A percentile compares a stretch with the other conserved stretches of the same genome.
Evolutionary conservation across 208 protist species (phyloP).

Genomic region (Acanthamoeba triangularis): DNA sequence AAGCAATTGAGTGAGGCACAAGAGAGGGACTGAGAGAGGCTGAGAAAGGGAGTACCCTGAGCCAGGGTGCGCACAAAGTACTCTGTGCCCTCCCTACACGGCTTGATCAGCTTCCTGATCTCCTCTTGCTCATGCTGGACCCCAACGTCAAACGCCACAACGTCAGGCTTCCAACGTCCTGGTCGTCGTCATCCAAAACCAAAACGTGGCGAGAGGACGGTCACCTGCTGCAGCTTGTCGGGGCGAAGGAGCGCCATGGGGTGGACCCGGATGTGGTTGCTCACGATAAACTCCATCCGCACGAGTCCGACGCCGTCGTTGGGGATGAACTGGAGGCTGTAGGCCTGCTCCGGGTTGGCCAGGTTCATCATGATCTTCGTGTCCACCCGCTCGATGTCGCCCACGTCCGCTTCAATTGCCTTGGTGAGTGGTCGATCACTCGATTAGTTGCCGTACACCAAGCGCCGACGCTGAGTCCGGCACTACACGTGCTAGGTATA

Average conservation of each 20-base stretch:
- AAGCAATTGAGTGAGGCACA: not conserved
- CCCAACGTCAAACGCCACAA: not conserved
- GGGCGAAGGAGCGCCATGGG: constrained; percentile 75
- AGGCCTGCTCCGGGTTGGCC: constrained; percentile 76
- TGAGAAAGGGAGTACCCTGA: constrained; percentile 2
- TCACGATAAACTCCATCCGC: constrained; percentile 82
- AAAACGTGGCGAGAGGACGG: not conserved
- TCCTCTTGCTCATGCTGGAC: constrained; percentile 58
- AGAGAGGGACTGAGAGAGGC: not conserved
- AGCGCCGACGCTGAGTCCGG: not conserved
- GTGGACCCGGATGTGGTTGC: constrained; percentile 76
- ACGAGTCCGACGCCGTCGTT: constrained; percentile 78
- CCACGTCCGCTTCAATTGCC: constrained; percentile 34
- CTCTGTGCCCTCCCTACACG: not conserved
- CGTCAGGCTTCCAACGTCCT: too few relatives aligned
- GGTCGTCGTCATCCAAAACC: too few relatives aligned
- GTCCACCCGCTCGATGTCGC: constrained; percentile 10
- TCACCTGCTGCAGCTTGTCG: constrained; percentile 57
- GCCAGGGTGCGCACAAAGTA: constrained; percentile 67
- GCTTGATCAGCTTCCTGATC: constrained; percentile 60
- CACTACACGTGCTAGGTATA: not conserved
- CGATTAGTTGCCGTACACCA: too few relatives aligned
- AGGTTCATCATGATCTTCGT: constrained; percentile 80
- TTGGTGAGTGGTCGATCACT: too few relatives aligned
- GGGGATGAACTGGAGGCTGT: constrained; percentile 56